Evolutionary conservation across 1,284 basidiomycete species (phyloP).

Genomic region (Anthracocystis setariae): DNA sequence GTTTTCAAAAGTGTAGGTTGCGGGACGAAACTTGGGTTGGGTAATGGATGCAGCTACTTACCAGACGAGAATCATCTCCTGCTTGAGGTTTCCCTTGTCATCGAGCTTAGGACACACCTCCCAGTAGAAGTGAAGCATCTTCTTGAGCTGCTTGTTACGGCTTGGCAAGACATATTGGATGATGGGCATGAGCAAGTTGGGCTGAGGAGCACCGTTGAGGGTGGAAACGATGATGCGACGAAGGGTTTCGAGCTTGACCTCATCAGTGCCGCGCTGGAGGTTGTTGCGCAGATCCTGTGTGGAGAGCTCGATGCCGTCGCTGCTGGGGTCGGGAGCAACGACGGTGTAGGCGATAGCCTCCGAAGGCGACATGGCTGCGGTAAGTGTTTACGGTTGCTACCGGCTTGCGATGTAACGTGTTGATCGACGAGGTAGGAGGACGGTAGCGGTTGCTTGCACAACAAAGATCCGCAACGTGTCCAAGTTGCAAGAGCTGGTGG

Average conservation of each 20-base stretch:
- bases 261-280: constrained; percentile 95
- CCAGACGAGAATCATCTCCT: constrained; percentile 99
- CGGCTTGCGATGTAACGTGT: too few species aligned
- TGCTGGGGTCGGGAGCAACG: constrained; percentile 49
- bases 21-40: background rate
- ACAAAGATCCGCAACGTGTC: too few species aligned
- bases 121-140: constrained; percentile 97
- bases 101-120: constrained; percentile 99
- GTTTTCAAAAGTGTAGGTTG: background rate
- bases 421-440: too few species aligned
- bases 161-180: constrained; percentile 97
- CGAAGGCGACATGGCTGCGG: constrained; percentile 33
- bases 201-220: constrained; percentile 92
- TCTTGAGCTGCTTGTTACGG: constrained; percentile 96
- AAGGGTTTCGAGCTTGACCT: constrained; percentile 96
- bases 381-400: too few species aligned
- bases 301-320: constrained; percentile 54
- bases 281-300: constrained; percentile 79
- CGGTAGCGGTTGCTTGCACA: too few species aligned
- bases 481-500: too few species aligned
- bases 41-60: constrained; percentile 70
- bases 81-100: constrained; percentile 95
- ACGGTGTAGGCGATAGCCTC: constrained; percentile 54
- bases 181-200: constrained; percentile 92
- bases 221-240: constrained; percentile 94